Evolutionary conservation across 2,329 filamentous ascomycete species (phyloP), one percentile per base, ranked within the genome.

Genomic region (Rachicladosporium sp.): DNA sequence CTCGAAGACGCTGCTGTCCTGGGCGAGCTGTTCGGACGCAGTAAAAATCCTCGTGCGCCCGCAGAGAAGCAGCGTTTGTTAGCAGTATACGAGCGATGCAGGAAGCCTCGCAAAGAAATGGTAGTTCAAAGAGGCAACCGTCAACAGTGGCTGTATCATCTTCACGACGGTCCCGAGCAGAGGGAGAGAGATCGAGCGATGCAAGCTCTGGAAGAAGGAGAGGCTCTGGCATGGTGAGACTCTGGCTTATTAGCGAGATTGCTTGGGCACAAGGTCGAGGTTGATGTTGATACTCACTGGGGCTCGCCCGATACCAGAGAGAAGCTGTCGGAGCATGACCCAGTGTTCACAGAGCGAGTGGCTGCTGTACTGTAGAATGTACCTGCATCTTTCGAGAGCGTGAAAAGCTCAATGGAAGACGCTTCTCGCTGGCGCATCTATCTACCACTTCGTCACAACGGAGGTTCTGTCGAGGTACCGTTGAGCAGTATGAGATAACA

Each of bases 71-170:
- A 57, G 23, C 53, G 54, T 41, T 66, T 43, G 31, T 51, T 51
- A 43, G 59, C 58, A 1, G 61, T 72, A 0, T 81, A 80, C 45
- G 73, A 81, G 51, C 58, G 62, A 4, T 76, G 74, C 41, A 65
- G 76, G 1, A 68, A 73, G 19, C 59, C 68, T 34, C 64, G 78
- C 3, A 80, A 77, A 0, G 71, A 77, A 34, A 70, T 65, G 45
- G 68, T 81, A 0, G 76, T 80, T 0, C 59, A 69, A 8, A 58
- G 75, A 2, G 76, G 76, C 0, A 78, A 74, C n/a, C 54, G 67
- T 9, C 73, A 80, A 45, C 76, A 79, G 48, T 68, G 70, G 49
- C 61, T 80, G 1, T 79, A 78, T 38, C 76, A 80, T 45, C 56
- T 80, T 2, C 66, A 69, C 4, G 75, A 80, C 44, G 76, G 76